Evolutionary conservation across 2,329 filamentous ascomycete species (phyloP).

Genomic region (Colletotrichum melonis): DNA sequence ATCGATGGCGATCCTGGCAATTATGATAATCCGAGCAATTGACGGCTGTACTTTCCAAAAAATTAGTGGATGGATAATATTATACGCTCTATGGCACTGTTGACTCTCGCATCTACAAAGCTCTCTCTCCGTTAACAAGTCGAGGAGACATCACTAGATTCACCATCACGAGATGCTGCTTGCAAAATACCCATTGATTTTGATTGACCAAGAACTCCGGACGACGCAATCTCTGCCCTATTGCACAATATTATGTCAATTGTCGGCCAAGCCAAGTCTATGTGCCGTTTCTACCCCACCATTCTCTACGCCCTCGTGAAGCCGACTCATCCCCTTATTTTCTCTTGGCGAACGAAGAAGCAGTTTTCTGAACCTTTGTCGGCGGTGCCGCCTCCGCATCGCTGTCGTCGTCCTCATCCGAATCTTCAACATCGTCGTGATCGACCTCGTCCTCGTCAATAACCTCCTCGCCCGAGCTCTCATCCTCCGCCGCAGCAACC

Average conservation of each 20-base stretch:
- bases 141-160: not conserved
- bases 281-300: slow-evolving; percentile 28
- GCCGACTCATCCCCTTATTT: slow-evolving; percentile 42
- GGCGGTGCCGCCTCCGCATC: slow-evolving; percentile 62
- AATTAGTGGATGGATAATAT: too few species aligned
- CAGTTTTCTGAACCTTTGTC: slow-evolving; percentile 56
- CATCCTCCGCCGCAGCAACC: slow-evolving; percentile 54
- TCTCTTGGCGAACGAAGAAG: slow-evolving; percentile 49
- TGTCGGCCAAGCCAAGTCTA: slow-evolving; percentile 35
- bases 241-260: slow-evolving; percentile 35
- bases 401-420: slow-evolving; percentile 67
- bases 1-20: not conserved
- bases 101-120: not conserved
- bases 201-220: slow-evolving; percentile 27
- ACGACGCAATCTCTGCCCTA: slow-evolving; percentile 24
- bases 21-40: too few species aligned
- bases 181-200: slow-evolving; percentile 17
- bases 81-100: too few species aligned
- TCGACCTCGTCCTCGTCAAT: slow-evolving; percentile 70
- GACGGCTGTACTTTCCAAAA: too few species aligned
- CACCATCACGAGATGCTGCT: not conserved
- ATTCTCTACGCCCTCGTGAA: not conserved
- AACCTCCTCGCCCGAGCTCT: slow-evolving; percentile 58
- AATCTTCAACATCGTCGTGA: slow-evolving; percentile 67
- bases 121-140: not conserved